Evolutionary conservation across 805 yeast genomes (phyloP).

Genomic region (Lipomyces spencermartinsiae): DNA sequence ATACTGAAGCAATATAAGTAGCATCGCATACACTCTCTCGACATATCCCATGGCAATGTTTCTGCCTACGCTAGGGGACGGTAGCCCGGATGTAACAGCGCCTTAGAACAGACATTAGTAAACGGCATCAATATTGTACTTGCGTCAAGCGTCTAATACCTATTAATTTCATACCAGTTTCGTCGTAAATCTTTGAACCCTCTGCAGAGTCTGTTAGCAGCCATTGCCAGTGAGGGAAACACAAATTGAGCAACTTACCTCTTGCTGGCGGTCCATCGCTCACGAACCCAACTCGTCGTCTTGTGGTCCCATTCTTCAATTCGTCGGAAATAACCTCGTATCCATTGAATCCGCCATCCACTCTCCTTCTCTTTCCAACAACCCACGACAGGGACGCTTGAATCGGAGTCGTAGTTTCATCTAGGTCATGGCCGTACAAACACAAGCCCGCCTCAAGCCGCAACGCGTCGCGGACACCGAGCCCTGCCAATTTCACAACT

Average conservation of each 20-base stretch:
- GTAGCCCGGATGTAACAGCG: slow-evolving; percentile 66
- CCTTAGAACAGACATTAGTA: slow-evolving; percentile 46
- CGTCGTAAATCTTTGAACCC: slow-evolving; percentile 21
- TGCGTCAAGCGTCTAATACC: neutral
- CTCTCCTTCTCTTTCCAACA: slow-evolving; percentile 79
- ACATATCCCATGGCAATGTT: slow-evolving; percentile 94
- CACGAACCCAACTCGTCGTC: slow-evolving; percentile 73
- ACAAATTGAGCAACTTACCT: slow-evolving; percentile 41
- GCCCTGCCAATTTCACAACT: slow-evolving; percentile 82
- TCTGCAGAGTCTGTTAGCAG: slow-evolving; percentile 1
- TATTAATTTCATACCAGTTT: slow-evolving; percentile 16
- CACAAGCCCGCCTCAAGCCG: slow-evolving; percentile 99
- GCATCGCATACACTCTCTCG: slow-evolving; percentile 20
- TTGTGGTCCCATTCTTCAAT: slow-evolving; percentile 57
- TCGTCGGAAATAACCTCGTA: slow-evolving; percentile 70
- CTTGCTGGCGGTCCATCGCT: slow-evolving; percentile 93
- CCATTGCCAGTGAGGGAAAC: neutral
- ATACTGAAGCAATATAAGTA: neutral
- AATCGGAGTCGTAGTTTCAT: slow-evolving; percentile 79
- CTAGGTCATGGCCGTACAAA: slow-evolving; percentile 90
- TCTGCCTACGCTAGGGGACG: slow-evolving; percentile 71
- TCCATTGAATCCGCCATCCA: slow-evolving; percentile 72
- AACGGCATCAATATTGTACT: neutral
- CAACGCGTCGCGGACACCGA: slow-evolving; percentile 97
- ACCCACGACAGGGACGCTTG: slow-evolving; percentile 92